Evolutionary conservation across 768 basidiomycete species (phyloP).

Genomic region (Coprinopsis marcescibilis): DNA sequence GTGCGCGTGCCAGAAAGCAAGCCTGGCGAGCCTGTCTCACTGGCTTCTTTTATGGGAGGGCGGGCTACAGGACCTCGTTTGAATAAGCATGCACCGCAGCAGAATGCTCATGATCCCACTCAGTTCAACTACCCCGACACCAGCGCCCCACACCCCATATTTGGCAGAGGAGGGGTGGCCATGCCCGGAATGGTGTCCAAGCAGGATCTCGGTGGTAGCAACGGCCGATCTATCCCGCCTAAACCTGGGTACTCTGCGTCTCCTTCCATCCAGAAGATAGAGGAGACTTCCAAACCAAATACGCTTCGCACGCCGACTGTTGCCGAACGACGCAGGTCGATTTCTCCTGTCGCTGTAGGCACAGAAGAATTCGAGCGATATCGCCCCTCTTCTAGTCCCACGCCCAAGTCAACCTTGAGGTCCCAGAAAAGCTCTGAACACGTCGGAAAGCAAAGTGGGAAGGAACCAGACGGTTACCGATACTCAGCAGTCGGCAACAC

Average conservation of each 20-base stretch:
- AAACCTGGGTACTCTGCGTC: conserved; percentile 14
- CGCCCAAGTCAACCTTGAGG: conserved; percentile 1
- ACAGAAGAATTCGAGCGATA: conserved; percentile 15
- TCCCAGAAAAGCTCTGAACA: conserved; percentile 6
- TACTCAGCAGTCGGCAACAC: neutral
- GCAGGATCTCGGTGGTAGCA: conserved; percentile 13
- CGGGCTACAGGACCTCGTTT: conserved; percentile 69
- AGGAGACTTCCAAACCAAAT: conserved; percentile 15
- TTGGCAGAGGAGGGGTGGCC: conserved; percentile 69
- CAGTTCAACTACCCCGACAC: conserved; percentile 59
- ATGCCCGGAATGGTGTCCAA: conserved; percentile 62
- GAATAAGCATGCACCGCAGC: conserved; percentile 67
- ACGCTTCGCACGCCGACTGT: neutral
- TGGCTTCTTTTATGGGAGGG: conserved; percentile 81
- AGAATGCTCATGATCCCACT: conserved; percentile 56
- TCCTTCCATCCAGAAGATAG: conserved; percentile 13
- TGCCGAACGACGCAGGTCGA: conserved; percentile 4
- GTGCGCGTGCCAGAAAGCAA: conserved; percentile 15
- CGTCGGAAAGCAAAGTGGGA: neutral
- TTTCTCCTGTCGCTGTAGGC: conserved; percentile 6
- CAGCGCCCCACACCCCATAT: conserved; percentile 65
- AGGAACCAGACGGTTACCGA: neutral
- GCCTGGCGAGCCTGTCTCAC: conserved; percentile 49
- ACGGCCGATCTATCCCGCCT: conserved; percentile 1
- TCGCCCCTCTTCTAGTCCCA: conserved; percentile 11